Conservation (phyloP, 768 basidiomycete species). For the Imleria badia region DNA sequence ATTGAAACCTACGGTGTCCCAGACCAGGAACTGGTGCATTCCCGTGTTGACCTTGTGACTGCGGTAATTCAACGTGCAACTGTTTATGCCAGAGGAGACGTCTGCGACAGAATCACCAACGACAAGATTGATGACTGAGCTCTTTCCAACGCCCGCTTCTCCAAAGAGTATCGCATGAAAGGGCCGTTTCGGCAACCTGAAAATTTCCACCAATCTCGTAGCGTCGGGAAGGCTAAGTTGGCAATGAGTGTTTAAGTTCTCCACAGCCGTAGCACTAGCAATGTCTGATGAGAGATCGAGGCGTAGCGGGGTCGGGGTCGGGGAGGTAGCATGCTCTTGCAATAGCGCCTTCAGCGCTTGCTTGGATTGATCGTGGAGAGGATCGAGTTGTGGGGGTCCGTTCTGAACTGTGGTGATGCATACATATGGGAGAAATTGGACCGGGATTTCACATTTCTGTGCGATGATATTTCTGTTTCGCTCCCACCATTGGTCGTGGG, state of each 20-base stretch:
- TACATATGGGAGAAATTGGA: conserved; percentile 8
- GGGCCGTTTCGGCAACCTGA: conserved; percentile 12
- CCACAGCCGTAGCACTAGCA: background rate
- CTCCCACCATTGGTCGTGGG: conserved; percentile 40
- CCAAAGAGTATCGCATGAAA: conserved; percentile 40
- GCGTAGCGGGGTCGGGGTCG: conserved; percentile 10
- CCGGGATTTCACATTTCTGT: conserved; percentile 11
- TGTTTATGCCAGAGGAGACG: conserved; percentile 23
- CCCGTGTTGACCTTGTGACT: conserved; percentile 25
- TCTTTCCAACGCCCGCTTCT: conserved; percentile 41
- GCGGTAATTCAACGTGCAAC: conserved; percentile 35
- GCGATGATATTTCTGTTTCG: conserved; percentile 27
- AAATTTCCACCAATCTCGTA: conserved; percentile 6
- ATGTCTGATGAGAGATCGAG: conserved; percentile 18
- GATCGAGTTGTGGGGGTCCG: background rate
- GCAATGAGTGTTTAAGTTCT: conserved; percentile 13
- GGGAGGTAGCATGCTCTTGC: conserved; percentile 1
- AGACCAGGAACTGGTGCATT: conserved; percentile 24
- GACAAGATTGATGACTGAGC: conserved; percentile 42
- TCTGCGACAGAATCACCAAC: conserved; percentile 21
- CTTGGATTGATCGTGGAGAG: conserved; percentile 14
- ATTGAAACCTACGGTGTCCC: conserved; percentile 35
- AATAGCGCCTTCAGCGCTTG: conserved; percentile 10
- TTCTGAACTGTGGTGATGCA: conserved; percentile 21
- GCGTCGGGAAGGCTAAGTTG: conserved; percentile 13